phyloP scores from a whole-genome alignment of 1,284 basidiomycete species.

The Ustilago curta region DNA sequence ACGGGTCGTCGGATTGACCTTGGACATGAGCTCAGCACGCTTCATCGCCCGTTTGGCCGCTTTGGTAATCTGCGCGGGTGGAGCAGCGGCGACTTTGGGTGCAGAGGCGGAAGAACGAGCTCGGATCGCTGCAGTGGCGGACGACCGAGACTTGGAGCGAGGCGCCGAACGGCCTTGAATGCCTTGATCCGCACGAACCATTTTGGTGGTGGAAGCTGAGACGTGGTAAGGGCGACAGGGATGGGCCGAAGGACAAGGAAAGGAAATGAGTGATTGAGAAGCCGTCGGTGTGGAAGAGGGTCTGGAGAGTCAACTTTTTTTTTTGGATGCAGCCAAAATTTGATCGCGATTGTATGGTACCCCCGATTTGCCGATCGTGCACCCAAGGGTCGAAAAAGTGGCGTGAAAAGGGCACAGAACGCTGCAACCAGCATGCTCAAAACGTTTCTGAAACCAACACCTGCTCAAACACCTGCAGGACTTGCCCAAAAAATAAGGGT shows the following conservation, averaged over 20 bases:
- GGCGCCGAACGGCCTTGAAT: constrained; percentile 37
- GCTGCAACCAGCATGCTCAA: background rate
- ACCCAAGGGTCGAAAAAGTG: background rate
- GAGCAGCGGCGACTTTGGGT: constrained; percentile 23
- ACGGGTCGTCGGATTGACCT: constrained; percentile 26
- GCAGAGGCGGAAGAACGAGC: constrained; percentile 18
- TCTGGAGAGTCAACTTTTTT: constrained; percentile 11
- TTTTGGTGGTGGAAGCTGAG: background rate
- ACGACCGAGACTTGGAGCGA: constrained; percentile 38
- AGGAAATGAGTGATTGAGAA: background rate
- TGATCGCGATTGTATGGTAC: constrained; percentile 9
- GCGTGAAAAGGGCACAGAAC: constrained; percentile 5
- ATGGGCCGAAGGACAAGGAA: background rate
- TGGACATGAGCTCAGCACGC: constrained; percentile 50
- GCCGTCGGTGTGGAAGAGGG: constrained; percentile 1
- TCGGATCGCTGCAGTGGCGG: constrained; percentile 25
- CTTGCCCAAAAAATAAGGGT: constrained; percentile 2
- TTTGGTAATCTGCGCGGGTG: constrained; percentile 47
- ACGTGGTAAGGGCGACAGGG: background rate
- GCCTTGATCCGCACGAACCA: constrained; percentile 42
- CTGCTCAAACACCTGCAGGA: background rate
- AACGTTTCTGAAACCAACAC: too few species aligned
- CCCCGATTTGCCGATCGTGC: constrained; percentile 14
- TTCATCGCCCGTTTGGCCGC: constrained; percentile 57
- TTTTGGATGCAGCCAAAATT: constrained; percentile 22